Base-by-base conservation (phyloP, 305 asterid species). In the Fraxinus albicans region DNA sequence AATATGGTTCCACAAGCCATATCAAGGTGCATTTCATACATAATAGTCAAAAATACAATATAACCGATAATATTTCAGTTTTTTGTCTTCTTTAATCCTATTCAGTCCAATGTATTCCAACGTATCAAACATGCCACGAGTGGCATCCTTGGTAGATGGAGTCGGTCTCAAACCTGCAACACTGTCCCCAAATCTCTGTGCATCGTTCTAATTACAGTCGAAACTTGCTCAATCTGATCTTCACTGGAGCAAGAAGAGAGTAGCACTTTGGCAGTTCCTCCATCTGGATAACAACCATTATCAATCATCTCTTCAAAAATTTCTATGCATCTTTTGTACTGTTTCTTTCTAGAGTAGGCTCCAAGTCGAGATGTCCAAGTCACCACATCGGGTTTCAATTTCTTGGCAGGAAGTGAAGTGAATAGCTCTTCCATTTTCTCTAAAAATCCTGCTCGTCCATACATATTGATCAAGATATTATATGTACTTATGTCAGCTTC, bases 251-350 rank as follows among this genome's bases (percentile, higher is more conserved):
- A 95, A 77, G 97, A 85, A 27, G 94, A 87, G 3, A 95, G 94
- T 60, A 95, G 84, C 69, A 95, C 98, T 86, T 86, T 92, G 17
- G 94, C 98, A 72, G 98, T 95, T 82, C 95, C 95, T 2, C 92
- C 98, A 84, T 95, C 98, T 6, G 98, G 98, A 86, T 86, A 88
- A 42, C 96, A 91, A 5, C 98, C 96, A 84, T 76, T 86, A 58
- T 95, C 98, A 63, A 95, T 91, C 98, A 95, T 95, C 75, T 93
- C 95, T 82, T 95, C 98, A 25, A 95, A 93, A n/a, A 93, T 91
- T 44, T 93, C 94, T 42, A 91, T 53, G 84, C 98, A 95, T 83
- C 83, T 91, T 79, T 53, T 83, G 76, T 89, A 95, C 78, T 84
- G 88, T 80, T 95, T 95, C 91, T 93, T 93, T 82, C 90, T 92